Evolutionary conservation across 352 stramenopile species (phyloP).

Genomic region (Blastocystis sp.): DNA sequence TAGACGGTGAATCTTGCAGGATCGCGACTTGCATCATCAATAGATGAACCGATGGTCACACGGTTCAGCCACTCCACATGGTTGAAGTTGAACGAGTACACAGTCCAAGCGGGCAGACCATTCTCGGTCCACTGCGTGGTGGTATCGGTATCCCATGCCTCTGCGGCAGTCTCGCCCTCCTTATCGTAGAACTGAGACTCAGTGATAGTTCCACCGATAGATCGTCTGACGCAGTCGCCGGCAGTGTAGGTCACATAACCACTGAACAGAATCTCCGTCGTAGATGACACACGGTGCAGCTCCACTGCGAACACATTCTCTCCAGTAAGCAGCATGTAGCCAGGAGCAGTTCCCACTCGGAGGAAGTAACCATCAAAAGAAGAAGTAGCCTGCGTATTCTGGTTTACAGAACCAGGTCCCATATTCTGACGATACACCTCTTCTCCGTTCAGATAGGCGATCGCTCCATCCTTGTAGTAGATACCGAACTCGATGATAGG

Average conservation of each 20-base stretch:
- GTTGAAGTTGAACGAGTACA: conserved; percentile 48
- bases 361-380: conserved; percentile 40
- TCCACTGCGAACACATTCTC: conserved; percentile 57
- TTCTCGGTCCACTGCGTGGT: conserved; percentile 54
- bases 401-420: not conserved
- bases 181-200: conserved; percentile 53
- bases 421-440: conserved; percentile 42
- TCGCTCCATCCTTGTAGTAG: conserved; percentile 27
- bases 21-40: conserved; percentile 1
- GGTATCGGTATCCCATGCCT: conserved; percentile 28
- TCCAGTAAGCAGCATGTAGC: conserved; percentile 18
- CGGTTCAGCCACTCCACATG: conserved; percentile 55
- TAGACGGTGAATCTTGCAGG: conserved; percentile 29
- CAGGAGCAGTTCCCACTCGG: conserved; percentile 27
- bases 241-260: conserved; percentile 10
- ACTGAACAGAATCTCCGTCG: not conserved
- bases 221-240: conserved; percentile 18
- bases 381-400: not conserved
- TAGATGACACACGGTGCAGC: not conserved
- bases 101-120: conserved; percentile 51
- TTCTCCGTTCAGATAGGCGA: conserved; percentile 34
- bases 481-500: conserved; percentile 48
- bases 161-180: conserved; percentile 1
- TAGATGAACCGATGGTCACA: not conserved
- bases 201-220: conserved; percentile 8